Evolutionary conservation across 352 stramenopile species (phyloP).

Genomic region (Phytopythium oedochilum): DNA sequence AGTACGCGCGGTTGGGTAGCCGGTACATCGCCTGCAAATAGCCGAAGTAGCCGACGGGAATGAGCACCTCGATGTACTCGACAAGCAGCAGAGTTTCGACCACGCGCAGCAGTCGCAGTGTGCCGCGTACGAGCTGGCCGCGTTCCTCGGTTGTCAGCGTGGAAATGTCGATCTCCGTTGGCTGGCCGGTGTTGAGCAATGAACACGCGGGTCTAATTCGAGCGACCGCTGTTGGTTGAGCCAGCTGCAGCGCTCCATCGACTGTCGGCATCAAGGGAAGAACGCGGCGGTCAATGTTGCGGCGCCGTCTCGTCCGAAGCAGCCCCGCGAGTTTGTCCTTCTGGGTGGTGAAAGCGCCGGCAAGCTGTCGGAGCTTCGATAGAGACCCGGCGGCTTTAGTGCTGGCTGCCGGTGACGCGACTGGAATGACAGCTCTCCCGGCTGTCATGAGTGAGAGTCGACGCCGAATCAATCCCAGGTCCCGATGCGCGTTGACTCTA

Average conservation of each 20-base stretch:
- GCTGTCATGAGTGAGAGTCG: no score
- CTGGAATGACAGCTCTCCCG: no score
- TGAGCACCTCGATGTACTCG: constrained; percentile 5
- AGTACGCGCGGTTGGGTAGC: constrained; percentile 7
- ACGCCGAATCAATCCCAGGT: no score
- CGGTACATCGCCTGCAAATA: constrained; percentile 2
- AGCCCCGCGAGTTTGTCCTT: no score
- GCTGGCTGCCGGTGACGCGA: no score
- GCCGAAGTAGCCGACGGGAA: constrained; percentile 5
- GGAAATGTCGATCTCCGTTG: not conserved
- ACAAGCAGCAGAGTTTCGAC: constrained; percentile 7
- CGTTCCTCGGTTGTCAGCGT: not conserved
- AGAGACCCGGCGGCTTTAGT: no score
- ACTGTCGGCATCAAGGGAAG: not conserved
- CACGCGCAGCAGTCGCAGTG: not conserved
- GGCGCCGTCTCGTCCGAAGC: no score
- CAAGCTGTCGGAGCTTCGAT: no score
- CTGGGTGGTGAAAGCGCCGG: no score
- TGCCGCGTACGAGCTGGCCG: not conserved
- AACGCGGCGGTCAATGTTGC: not conserved
- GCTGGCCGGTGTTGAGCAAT: not conserved
- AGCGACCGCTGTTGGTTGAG: not conserved
- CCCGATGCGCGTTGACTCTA: no score
- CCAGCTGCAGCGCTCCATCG: not conserved
- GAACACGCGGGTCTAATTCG: not conserved